phyloP scores from a whole-genome alignment of 805 yeast genomes.

The Metschnikowia hibisci region DNA sequence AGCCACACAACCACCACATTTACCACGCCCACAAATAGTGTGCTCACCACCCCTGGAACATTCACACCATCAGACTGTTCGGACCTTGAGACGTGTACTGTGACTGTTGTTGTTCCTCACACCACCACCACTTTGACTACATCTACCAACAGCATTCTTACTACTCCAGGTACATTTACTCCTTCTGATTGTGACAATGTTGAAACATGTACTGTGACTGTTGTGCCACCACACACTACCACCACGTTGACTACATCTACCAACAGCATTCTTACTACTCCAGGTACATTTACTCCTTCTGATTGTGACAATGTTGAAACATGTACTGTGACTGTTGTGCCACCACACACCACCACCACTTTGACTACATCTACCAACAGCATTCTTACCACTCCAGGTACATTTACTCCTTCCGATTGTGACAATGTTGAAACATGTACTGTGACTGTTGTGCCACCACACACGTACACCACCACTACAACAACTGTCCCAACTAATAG shows the following conservation, averaged over 20 bases:
- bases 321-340: slow-evolving; percentile 1
- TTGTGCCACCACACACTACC: slow-evolving; percentile 7
- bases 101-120: background rate
- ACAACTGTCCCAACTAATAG: slow-evolving; percentile 3
- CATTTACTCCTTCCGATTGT: background rate
- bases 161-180: background rate
- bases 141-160: background rate
- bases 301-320: background rate
- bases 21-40: background rate
- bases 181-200: slow-evolving; percentile 13
- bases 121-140: background rate
- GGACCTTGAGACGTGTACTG: slow-evolving; percentile 1
- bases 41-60: slow-evolving; percentile 14
- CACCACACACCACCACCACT: background rate
- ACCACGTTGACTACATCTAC: slow-evolving; percentile 2
- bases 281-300: background rate
- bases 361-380: slow-evolving; percentile 1
- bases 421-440: slow-evolving; percentile 1
- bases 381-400: background rate
- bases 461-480: slow-evolving; percentile 5
- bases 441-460: slow-evolving; percentile 8
- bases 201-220: slow-evolving; percentile 19
- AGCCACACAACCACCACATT: background rate
- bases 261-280: background rate
- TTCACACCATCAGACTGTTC: slow-evolving; percentile 3